Conservation (phyloP, 2,329 filamentous ascomycete species). For the Ophiostoma piceae region DNA sequence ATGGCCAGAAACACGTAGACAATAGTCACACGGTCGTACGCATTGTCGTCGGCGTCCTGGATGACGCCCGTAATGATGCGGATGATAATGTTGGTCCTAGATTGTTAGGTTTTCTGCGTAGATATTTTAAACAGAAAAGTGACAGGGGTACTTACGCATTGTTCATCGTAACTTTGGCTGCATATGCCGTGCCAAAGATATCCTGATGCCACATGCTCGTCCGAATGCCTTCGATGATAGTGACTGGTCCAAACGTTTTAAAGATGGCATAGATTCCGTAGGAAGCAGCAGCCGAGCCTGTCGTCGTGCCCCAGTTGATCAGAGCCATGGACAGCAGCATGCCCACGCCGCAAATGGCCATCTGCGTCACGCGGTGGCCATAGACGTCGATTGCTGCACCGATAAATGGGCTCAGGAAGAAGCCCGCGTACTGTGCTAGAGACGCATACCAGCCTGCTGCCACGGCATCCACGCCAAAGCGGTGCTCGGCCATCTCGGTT, state of each 20-base stretch:
- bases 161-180: background rate
- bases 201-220: conserved; percentile 13
- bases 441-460: conserved; percentile 10
- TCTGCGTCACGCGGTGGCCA: conserved; percentile 4
- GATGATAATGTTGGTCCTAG: conserved; percentile 14
- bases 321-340: conserved; percentile 9
- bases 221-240: conserved; percentile 5
- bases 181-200: conserved; percentile 11
- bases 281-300: background rate
- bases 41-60: conserved; percentile 7
- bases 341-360: background rate
- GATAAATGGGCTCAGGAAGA: conserved; percentile 7
- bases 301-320: conserved; percentile 5
- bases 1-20: conserved; percentile 8
- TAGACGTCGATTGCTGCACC: background rate
- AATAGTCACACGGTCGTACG: conserved; percentile 2
- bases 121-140: background rate
- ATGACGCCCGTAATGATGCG: conserved; percentile 16
- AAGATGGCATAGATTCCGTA: background rate
- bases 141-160: background rate
- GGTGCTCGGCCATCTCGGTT: conserved; percentile 12
- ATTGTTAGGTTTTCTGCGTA: background rate
- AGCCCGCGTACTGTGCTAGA: background rate
- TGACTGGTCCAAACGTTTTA: background rate
- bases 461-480: conserved; percentile 2